Percentiles rank a stretch among this genome's conserved stretches.
Conservation (phyloP, 495 filamentous ascomycete species). For the Hypoxylon perforatum region DNA sequence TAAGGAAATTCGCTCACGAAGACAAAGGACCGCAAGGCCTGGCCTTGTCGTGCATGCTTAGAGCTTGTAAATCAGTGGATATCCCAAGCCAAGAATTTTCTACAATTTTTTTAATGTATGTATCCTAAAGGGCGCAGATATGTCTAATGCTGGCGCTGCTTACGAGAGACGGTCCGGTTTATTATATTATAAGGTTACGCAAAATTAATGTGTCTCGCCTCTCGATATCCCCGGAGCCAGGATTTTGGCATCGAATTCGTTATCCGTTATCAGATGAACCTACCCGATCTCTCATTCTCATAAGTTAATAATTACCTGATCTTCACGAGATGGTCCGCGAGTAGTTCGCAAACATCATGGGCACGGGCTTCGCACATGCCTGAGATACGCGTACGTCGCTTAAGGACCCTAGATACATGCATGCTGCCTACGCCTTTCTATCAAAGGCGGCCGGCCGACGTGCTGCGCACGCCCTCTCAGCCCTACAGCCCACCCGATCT, state of each 20-base stretch:
- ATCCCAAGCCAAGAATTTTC: slow-evolving; percentile 10
- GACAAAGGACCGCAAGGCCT: background rate
- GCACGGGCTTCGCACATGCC: background rate
- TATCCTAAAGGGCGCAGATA: slow-evolving; percentile 33
- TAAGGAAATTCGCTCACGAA: slow-evolving; percentile 22
- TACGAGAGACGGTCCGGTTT: slow-evolving; percentile 7
- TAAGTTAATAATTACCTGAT: background rate
- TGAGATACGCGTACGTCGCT: background rate
- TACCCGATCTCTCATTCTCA: slow-evolving; percentile 1
- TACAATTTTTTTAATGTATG: background rate
- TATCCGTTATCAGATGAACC: background rate
- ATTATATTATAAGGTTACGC: background rate
- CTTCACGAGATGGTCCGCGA: background rate
- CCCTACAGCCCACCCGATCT: slow-evolving; percentile 24
- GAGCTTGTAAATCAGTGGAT: slow-evolving; percentile 16
- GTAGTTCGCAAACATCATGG: no score
- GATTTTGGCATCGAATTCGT: background rate
- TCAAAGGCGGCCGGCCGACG: slow-evolving; percentile 7
- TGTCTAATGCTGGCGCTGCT: slow-evolving; percentile 19
- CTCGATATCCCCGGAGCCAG: background rate
- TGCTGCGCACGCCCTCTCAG: slow-evolving; percentile 29
- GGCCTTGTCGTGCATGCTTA: slow-evolving; percentile 27
- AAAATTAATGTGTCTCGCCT: background rate
- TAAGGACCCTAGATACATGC: background rate
- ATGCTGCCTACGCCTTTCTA: background rate